phyloP scores from a whole-genome alignment of 2,329 filamentous ascomycete species.

The Sclerotinia spermophila region DNA sequence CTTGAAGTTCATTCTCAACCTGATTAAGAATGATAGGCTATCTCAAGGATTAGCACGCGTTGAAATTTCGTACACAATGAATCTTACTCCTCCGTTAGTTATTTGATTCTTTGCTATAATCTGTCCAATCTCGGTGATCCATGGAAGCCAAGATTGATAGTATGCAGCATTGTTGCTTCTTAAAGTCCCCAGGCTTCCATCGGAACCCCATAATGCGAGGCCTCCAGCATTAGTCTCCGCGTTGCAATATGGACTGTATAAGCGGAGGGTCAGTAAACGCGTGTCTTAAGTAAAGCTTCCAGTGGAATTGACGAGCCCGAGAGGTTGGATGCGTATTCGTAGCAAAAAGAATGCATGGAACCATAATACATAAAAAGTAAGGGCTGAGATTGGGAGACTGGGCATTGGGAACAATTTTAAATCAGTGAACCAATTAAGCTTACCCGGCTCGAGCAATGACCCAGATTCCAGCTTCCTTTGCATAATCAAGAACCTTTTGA shows the following conservation, averaged over 20 bases:
- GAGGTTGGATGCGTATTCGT: background rate
- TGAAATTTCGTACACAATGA: constrained; percentile 38
- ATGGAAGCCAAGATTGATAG: constrained; percentile 45
- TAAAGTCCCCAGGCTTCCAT: constrained; percentile 44
- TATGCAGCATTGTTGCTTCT: constrained; percentile 46
- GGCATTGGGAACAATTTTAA: background rate
- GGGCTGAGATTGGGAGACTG: background rate
- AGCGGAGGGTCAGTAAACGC: background rate
- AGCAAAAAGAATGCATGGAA: background rate
- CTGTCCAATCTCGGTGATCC: constrained; percentile 44
- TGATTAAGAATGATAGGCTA: constrained; percentile 49
- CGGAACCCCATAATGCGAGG: constrained; percentile 44
- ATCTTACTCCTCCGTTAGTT: constrained; percentile 44
- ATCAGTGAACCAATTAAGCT: background rate
- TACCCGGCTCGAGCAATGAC: constrained; percentile 47
- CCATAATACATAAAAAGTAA: background rate
- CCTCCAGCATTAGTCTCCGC: constrained; percentile 50
- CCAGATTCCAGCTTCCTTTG: constrained; percentile 50
- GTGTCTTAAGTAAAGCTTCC: background rate
- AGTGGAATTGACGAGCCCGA: background rate
- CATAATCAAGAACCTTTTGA: constrained; percentile 48
- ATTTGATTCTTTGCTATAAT: constrained; percentile 49
- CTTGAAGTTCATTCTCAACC: constrained; percentile 51
- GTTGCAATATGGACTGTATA: constrained; percentile 46
- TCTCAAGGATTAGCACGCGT: constrained; percentile 36